Conservation (phyloP, 2,329 filamentous ascomycete genomes). For the Blastomyces silverae region DNA sequence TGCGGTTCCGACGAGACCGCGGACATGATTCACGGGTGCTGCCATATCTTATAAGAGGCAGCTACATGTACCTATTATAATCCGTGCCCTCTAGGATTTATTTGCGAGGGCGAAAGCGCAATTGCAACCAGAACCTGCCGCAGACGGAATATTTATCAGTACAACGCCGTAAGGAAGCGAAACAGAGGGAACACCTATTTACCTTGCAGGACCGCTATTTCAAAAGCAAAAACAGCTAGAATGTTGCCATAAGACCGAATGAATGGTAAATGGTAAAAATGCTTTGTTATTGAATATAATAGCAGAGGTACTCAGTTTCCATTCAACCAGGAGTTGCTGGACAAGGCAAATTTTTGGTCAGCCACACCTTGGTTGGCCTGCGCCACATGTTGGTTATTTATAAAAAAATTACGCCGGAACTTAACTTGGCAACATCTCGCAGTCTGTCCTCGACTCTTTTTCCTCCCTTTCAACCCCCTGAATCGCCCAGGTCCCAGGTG, state of each 20-base stretch:
- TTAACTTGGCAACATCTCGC: constrained; percentile 11
- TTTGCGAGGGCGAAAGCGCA: not conserved
- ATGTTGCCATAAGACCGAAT: not conserved
- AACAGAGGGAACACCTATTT: not conserved
- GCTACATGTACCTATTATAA: not conserved
- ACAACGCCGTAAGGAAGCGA: not conserved
- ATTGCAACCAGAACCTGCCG: not conserved
- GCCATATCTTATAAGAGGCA: constrained; percentile 1
- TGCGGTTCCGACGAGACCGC: constrained; percentile 25
- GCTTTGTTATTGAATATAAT: not conserved
- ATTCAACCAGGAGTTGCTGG: no score
- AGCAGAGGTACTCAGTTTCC: no score
- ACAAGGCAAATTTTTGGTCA: not conserved
- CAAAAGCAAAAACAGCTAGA: not conserved
- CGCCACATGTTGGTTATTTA: constrained; percentile 3
- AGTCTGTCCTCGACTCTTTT: not conserved
- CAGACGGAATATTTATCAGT: not conserved
- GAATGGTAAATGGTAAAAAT: not conserved
- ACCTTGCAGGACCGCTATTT: not conserved
- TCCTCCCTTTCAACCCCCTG: not conserved
- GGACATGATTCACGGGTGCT: constrained; percentile 31
- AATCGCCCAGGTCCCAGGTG: not conserved
- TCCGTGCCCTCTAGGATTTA: not conserved
- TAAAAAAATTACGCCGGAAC: not conserved
- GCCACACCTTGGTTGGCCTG: not conserved